Evolutionary conservation across 2,329 filamentous ascomycete genomes (phyloP).

Genomic region (Cryphonectria nitschkei): DNA sequence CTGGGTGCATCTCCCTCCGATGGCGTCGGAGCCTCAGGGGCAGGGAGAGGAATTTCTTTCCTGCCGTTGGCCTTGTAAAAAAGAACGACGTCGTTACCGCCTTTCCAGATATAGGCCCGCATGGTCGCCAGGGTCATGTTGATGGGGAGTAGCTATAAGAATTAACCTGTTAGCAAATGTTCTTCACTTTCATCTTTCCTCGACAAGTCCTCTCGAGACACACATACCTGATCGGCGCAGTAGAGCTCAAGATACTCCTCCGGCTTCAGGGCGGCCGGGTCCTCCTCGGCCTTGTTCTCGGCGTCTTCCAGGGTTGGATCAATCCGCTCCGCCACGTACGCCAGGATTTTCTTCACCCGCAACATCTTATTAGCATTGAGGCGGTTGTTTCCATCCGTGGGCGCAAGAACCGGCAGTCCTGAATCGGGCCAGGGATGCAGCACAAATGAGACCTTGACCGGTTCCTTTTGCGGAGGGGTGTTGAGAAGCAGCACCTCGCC

Average conservation of each 20-base stretch:
- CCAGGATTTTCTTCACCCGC: constrained; percentile 89
- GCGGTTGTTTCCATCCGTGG: constrained; percentile 80
- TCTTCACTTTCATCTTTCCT: background rate
- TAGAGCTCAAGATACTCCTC: constrained; percentile 96
- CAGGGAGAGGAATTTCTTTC: constrained; percentile 59
- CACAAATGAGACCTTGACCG: constrained; percentile 93
- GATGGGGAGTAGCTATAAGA: constrained; percentile 64
- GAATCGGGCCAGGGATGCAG: constrained; percentile 78
- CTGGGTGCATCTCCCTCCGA: background rate
- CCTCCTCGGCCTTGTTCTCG: constrained; percentile 58
- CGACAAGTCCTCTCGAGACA: background rate
- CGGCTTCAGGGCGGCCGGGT: constrained; percentile 67
- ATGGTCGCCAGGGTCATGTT: constrained; percentile 95
- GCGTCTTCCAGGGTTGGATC: constrained; percentile 55
- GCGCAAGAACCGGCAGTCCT: constrained; percentile 70
- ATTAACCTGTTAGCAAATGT: constrained; percentile 15
- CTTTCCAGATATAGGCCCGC: constrained; percentile 90
- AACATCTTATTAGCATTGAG: constrained; percentile 98
- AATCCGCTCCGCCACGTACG: constrained; percentile 90
- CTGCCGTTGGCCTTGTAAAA: constrained; percentile 92
- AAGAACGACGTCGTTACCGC: constrained; percentile 87
- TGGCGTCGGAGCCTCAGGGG: constrained; percentile 31
- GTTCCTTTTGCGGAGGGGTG: constrained; percentile 81
- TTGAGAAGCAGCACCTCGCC: constrained; percentile 87
- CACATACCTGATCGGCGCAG: constrained; percentile 84